Conservation (phyloP, 108 stramenopile species). For the Skeletonema tropicum region DNA sequence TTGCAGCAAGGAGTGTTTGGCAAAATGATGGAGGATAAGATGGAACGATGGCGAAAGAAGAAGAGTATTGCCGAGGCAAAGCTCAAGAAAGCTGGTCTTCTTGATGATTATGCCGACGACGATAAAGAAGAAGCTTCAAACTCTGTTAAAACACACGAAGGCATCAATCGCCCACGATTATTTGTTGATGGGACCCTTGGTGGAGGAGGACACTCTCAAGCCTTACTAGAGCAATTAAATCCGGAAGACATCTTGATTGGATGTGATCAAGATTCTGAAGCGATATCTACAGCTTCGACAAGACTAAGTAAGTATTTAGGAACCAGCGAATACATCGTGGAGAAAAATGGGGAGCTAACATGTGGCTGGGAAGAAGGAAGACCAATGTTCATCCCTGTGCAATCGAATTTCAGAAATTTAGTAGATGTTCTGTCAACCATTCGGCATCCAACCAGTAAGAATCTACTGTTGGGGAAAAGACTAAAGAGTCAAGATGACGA, state of each 20-base stretch:
- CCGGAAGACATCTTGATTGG: slow-evolving; percentile 81
- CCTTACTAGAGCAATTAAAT: slow-evolving; percentile 61
- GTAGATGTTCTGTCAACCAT: slow-evolving; percentile 53
- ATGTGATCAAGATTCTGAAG: slow-evolving; percentile 82
- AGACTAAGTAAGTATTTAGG: slow-evolving; percentile 56
- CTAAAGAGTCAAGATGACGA: slow-evolving; percentile 9
- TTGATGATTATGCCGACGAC: slow-evolving; percentile 35
- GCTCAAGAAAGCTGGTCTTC: slow-evolving; percentile 23
- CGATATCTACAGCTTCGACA: slow-evolving; percentile 67
- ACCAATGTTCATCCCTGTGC: slow-evolving; percentile 71
- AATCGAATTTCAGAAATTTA: slow-evolving; percentile 48
- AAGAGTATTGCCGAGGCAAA: slow-evolving; percentile 37
- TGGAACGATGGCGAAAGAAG: slow-evolving; percentile 38
- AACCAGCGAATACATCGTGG: slow-evolving; percentile 53
- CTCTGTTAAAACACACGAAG: slow-evolving; percentile 5
- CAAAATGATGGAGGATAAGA: slow-evolving; percentile 26
- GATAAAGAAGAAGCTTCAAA: slow-evolving; percentile 20
- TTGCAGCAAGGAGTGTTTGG: slow-evolving; percentile 50
- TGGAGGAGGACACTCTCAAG: slow-evolving; percentile 86
- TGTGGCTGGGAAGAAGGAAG: slow-evolving; percentile 41
- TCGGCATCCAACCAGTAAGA: slow-evolving; percentile 38
- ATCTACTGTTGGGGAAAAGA: slow-evolving; percentile 32
- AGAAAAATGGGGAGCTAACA: slow-evolving; percentile 10
- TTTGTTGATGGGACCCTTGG: slow-evolving; percentile 90
- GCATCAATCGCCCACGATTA: slow-evolving; percentile 43